Conservation (phyloP, 1,139 yeast genomes). For the Geotrichum carabidarum region DNA sequence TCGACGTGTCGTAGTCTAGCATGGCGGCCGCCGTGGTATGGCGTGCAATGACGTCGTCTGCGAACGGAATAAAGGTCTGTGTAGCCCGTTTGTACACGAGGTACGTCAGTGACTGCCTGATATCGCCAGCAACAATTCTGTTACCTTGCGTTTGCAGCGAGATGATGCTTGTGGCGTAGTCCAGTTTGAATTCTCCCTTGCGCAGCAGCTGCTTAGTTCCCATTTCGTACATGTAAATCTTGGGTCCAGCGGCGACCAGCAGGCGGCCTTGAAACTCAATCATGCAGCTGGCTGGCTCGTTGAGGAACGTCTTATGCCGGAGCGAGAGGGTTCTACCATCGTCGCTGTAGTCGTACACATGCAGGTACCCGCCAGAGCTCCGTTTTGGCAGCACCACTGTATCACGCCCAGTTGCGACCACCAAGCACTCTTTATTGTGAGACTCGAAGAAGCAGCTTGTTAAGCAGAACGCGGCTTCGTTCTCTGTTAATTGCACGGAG, state of each 20-base stretch:
- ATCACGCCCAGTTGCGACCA: slow-evolving; percentile 47
- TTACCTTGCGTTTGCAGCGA: slow-evolving; percentile 52
- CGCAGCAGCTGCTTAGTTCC: slow-evolving; percentile 77
- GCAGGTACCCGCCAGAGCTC: slow-evolving; percentile 38
- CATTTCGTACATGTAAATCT: slow-evolving; percentile 59
- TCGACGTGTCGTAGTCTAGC: slow-evolving; percentile 69
- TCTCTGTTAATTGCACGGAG: slow-evolving; percentile 41
- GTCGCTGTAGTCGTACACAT: slow-evolving; percentile 43
- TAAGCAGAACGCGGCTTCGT: slow-evolving; percentile 44
- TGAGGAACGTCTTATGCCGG: slow-evolving; percentile 60
- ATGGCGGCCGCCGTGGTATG: slow-evolving; percentile 56
- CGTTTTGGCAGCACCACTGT: slow-evolving; percentile 40
- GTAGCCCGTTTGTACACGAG: slow-evolving; percentile 47
- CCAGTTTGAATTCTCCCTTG: slow-evolving; percentile 46
- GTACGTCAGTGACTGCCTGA: slow-evolving; percentile 56
- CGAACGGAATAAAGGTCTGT: slow-evolving; percentile 57
- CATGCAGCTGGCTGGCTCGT: slow-evolving; percentile 48
- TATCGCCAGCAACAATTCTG: slow-evolving; percentile 65
- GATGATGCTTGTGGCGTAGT: slow-evolving; percentile 44
- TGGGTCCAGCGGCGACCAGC: slow-evolving; percentile 53
- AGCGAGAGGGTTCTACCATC: slow-evolving; percentile 43
- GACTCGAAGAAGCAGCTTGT: slow-evolving; percentile 39
- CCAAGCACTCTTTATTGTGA: slow-evolving; percentile 39
- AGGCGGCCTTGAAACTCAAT: slow-evolving; percentile 56
- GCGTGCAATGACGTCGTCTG: slow-evolving; percentile 65